These are phyloP conservation scores for Nigrospora sphaerica DNA, from an alignment of 2,329 filamentous ascomycete species.

Conservation along the genomic window DNA sequence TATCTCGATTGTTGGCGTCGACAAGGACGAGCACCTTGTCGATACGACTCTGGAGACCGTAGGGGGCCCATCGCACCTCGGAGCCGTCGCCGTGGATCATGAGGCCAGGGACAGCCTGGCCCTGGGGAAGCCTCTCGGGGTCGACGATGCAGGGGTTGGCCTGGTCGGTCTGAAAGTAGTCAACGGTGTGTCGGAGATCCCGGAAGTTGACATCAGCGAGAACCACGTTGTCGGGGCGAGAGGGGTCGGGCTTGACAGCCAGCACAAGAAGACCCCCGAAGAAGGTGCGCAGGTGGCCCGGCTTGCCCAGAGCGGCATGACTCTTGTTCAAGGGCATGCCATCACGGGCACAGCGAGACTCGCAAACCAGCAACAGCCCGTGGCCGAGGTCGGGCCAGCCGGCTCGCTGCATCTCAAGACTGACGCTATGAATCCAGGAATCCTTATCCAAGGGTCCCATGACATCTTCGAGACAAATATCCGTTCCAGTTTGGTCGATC, in stretches of 20 bases:
- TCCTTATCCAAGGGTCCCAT: background rate
- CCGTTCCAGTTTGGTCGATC: background rate
- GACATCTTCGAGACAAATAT: slow-evolving; percentile 3
- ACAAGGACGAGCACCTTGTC: background rate
- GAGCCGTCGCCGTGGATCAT: slow-evolving; percentile 6
- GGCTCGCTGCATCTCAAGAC: background rate
- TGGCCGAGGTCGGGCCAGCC: background rate
- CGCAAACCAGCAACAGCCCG: slow-evolving; percentile 2
- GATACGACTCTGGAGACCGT: background rate
- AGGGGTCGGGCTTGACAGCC: background rate
- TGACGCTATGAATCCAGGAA: slow-evolving; percentile 1
- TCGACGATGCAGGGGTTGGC: slow-evolving; percentile 4
- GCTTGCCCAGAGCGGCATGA: slow-evolving; percentile 5
- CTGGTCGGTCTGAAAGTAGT: slow-evolving; percentile 3
- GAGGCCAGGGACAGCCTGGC: slow-evolving; percentile 1
- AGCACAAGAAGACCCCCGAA: slow-evolving; percentile 5
- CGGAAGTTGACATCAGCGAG: slow-evolving; percentile 6
- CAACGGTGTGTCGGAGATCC: slow-evolving; percentile 7
- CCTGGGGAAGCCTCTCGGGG: slow-evolving; percentile 1
- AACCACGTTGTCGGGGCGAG: slow-evolving; percentile 1
- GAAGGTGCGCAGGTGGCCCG: slow-evolving; percentile 5
- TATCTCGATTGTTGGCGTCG: background rate
- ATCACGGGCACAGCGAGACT: background rate
- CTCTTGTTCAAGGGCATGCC: slow-evolving; percentile 4
- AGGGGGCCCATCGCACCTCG: background rate